These are phyloP conservation scores for Colletotrichum somersetense DNA, from an alignment of 2,329 filamentous ascomycete genomes.

Conservation along the genomic window DNA sequence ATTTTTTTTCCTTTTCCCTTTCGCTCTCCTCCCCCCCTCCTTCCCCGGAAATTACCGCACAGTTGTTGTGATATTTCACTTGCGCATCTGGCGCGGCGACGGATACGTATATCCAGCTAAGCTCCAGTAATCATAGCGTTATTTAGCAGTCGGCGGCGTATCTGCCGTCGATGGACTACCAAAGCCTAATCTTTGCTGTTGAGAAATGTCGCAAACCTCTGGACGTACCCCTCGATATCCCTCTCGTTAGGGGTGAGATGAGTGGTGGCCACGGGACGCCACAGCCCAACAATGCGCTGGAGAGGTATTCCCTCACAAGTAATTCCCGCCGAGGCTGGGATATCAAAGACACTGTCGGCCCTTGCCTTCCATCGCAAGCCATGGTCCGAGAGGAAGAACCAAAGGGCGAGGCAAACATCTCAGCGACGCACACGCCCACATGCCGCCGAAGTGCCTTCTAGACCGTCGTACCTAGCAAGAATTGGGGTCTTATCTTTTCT, in stretches of 20 bases:
- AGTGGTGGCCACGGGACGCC: constrained; percentile 1
- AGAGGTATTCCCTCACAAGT: not conserved
- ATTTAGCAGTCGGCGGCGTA: not conserved
- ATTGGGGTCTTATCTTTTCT: not conserved
- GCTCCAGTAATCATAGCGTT: not conserved
- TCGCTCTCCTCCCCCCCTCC: not conserved
- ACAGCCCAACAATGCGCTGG: not conserved
- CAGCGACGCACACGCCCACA: not conserved
- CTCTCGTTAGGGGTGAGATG: not conserved
- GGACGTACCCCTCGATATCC: not conserved
- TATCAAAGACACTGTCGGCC: not conserved
- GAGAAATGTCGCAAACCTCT: not conserved
- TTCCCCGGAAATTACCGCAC: not conserved
- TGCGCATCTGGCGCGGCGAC: not conserved
- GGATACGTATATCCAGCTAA: not conserved
- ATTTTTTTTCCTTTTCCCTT: not conserved
- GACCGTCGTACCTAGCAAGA: not conserved
- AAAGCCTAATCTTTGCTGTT: not conserved
- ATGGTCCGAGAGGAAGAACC: not conserved
- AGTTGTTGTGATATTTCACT: constrained; percentile 2
- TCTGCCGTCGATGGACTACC: not conserved
- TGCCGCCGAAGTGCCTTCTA: not conserved
- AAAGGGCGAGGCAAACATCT: not conserved
- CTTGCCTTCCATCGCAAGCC: not conserved
- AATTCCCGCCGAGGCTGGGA: not conserved